Evolutionary conservation across 192 early-diverging fungal genomes (phyloP).

Genomic region (Coemansia sp.): DNA sequence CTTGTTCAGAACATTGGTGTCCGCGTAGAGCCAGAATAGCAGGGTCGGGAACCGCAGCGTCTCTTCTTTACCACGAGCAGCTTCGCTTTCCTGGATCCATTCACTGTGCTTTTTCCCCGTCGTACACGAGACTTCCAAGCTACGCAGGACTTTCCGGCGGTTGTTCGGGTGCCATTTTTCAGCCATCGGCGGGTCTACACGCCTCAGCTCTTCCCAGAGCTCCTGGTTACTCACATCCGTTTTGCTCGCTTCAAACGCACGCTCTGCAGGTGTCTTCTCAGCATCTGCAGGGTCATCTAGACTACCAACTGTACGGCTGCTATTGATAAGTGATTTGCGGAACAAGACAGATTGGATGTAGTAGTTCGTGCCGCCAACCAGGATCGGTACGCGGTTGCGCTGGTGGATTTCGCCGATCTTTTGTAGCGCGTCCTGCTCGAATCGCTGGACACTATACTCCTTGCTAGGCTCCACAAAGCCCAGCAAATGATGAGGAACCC

Average conservation of each 20-base stretch:
- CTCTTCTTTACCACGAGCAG: conserved; percentile 43
- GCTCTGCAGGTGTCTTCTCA: conserved; percentile 3
- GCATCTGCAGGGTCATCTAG: background rate
- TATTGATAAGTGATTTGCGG: conserved; percentile 64
- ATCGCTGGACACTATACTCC: conserved; percentile 89
- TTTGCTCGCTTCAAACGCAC: conserved; percentile 24
- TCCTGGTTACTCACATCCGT: conserved; percentile 47
- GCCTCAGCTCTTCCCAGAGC: conserved; percentile 67
- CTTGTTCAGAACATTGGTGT: conserved; percentile 62
- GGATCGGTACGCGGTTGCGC: conserved; percentile 71
- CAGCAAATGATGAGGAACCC: conserved; percentile 82
- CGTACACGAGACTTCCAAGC: conserved; percentile 76
- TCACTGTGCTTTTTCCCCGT: conserved; percentile 77
- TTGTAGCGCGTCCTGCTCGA: conserved; percentile 70
- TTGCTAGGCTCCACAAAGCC: conserved; percentile 66
- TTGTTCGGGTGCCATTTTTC: conserved; percentile 89
- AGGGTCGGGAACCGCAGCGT: conserved; percentile 64
- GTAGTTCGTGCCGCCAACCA: conserved; percentile 97
- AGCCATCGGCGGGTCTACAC: conserved; percentile 84
- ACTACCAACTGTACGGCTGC: conserved; percentile 7
- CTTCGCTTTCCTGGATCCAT: conserved; percentile 69
- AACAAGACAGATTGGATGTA: conserved; percentile 93
- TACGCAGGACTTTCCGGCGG: conserved; percentile 80
- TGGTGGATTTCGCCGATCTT: conserved; percentile 79
- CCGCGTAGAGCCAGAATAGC: conserved; percentile 89